A percentile compares a stretch with the other conserved stretches of the same genome.
Evolutionary conservation across 805 yeast species (phyloP).

Genomic region (Starmerella apis): DNA sequence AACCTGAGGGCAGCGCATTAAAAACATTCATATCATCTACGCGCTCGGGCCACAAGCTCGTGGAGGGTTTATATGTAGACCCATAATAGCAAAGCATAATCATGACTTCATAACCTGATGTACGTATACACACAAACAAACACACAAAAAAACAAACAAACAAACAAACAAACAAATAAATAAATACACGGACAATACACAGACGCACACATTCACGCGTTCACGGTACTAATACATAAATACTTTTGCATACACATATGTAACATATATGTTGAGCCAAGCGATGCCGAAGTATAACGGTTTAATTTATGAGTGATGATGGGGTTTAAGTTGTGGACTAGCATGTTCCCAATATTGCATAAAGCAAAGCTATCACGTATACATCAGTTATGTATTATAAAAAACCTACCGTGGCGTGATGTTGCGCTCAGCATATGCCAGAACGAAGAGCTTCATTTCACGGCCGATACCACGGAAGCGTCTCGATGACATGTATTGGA

Average conservation of each 20-base stretch:
- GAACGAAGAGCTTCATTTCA: constrained; percentile 59
- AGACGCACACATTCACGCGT: too few relatives aligned
- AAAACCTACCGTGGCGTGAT: constrained; percentile 17
- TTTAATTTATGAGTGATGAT: too few relatives aligned
- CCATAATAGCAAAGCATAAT: background rate
- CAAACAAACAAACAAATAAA: too few relatives aligned
- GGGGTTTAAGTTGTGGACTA: too few relatives aligned
- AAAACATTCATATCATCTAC: background rate
- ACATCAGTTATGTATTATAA: too few relatives aligned
- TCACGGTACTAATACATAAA: too few relatives aligned
- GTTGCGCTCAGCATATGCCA: constrained; percentile 28
- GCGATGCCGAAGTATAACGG: too few relatives aligned
- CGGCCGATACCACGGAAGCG: constrained; percentile 66
- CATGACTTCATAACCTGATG: too few relatives aligned
- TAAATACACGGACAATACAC: too few relatives aligned
- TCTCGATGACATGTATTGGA: constrained; percentile 38
- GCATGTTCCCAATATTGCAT: background rate
- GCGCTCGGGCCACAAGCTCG: constrained; percentile 3
- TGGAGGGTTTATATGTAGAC: background rate
- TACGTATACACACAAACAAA: background rate
- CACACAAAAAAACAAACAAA: background rate
- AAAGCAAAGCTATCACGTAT: background rate
- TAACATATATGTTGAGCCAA: too few relatives aligned
- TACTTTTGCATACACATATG: too few relatives aligned
- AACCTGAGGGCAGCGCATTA: background rate